Conservation (phyloP, 2,329 filamentous ascomycete genomes). For the Pseudodiploospora longispora region DNA sequence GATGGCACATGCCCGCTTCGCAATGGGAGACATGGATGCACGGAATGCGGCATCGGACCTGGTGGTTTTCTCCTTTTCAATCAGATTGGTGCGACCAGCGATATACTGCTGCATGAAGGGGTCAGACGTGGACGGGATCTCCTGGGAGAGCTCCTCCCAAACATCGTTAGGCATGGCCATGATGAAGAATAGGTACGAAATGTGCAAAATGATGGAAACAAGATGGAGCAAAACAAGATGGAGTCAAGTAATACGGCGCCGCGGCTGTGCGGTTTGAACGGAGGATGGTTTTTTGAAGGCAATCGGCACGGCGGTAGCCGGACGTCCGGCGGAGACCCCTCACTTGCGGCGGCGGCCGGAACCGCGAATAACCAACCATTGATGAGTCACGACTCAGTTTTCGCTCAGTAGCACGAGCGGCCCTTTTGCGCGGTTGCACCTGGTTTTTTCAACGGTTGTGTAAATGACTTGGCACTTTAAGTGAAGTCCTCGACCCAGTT, state of each 20-base stretch:
- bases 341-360: slow-evolving; percentile 4
- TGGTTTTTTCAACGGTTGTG: too few species aligned
- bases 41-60: slow-evolving; percentile 68
- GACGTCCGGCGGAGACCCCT: slow-evolving; percentile 1
- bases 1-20: slow-evolving; percentile 68
- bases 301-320: background rate
- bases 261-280: background rate
- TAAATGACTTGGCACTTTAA: too few species aligned
- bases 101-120: slow-evolving; percentile 79
- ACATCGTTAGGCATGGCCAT: slow-evolving; percentile 46
- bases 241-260: background rate
- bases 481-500: too few species aligned
- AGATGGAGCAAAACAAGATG: slow-evolving; percentile 3
- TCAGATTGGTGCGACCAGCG: slow-evolving; percentile 63
- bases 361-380: slow-evolving; percentile 1
- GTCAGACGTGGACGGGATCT: slow-evolving; percentile 53
- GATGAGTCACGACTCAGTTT: slow-evolving; percentile 1
- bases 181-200: background rate
- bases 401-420: background rate
- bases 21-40: slow-evolving; percentile 69
- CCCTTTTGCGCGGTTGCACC: background rate
- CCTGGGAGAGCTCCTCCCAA: slow-evolving; percentile 48
- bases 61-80: slow-evolving; percentile 72
- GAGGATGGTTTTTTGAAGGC: slow-evolving; percentile 3
- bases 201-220: background rate